A percentile compares a stretch with the other conserved stretches of the same genome.
Conservation (phyloP, 2,329 filamentous ascomycete genomes). For the Xylariaceae sp. region DNA sequence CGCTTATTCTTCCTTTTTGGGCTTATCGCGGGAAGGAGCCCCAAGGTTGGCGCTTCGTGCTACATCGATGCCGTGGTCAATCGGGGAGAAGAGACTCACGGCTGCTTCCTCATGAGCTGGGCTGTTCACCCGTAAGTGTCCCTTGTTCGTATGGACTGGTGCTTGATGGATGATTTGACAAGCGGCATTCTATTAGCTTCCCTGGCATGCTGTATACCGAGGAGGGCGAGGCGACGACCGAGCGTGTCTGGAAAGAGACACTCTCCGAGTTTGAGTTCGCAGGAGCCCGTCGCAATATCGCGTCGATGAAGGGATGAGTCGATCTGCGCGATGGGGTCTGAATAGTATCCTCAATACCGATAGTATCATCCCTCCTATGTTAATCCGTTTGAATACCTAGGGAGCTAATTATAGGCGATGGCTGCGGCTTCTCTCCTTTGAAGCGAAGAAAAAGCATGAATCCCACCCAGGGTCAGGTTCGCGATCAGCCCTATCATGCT, state of each 20-base stretch:
- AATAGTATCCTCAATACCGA: no score
- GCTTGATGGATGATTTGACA: no score
- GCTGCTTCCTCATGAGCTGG: slow-evolving; percentile 42
- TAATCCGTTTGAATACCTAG: no score
- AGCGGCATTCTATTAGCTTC: slow-evolving; percentile 3
- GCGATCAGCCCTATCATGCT: no score
- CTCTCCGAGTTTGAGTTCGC: slow-evolving; percentile 9
- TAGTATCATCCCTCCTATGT: no score
- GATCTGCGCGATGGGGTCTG: no score
- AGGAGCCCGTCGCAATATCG: no score
- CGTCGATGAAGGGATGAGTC: no score
- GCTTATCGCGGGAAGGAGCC: slow-evolving; percentile 22
- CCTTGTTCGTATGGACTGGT: neutral
- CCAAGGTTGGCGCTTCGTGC: slow-evolving; percentile 32
- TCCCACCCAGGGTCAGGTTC: no score
- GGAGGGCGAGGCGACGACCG: slow-evolving; percentile 3
- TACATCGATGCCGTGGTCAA: slow-evolving; percentile 38
- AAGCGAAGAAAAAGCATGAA: no score
- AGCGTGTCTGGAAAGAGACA: slow-evolving; percentile 11
- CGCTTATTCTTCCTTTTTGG: slow-evolving; percentile 2
- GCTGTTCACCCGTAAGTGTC: slow-evolving; percentile 34
- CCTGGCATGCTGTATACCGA: slow-evolving; percentile 5
- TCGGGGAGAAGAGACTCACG: slow-evolving; percentile 43
- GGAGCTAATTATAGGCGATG: no score
- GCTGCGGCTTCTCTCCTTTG: no score